Evolutionary conservation across 768 basidiomycete species (phyloP), one percentile per base, ranked within the genome.

Genomic region (Tylopilus balloui): DNA sequence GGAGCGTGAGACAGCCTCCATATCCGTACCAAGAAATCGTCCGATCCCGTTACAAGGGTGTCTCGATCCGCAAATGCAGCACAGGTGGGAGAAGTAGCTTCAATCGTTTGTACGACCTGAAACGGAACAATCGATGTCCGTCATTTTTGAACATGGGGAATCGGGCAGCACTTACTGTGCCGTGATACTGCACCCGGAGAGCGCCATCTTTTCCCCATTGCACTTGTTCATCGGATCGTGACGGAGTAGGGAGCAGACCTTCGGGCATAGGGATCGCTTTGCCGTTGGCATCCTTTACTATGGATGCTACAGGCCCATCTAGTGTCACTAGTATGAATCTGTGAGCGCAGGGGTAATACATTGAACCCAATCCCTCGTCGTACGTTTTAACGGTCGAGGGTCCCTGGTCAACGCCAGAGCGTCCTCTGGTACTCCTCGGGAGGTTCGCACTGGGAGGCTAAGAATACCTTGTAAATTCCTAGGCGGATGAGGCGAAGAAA

Each of bases 401-500:
- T 74, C 80, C 59, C 86, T 86, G 0, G 71, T 62, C 21, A 92
- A 73, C 19, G 86, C 68, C 45, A 87, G 79, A 12, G 83, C 80
- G 62, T 95, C 89, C 65, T 96, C 93, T 48, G 86, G 86, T 25
- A 95, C 74, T 3, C 93, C 93, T 54, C 86, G 83, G 8, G 83
- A 67, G 2, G 73, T 73, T 3, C 84, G 85, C 4, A 85, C 66
- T 0, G 93, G 89, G 14, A 96, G 74, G 20, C 80, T 83, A 3
- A 78, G 73, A n/a, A 80, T 65, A 0, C 91, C 90, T 42, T 86
- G 78, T 62, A 84, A 75, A 53, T 83, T 80, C 25, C 92, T 78
- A 23, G 74, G 69, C 0, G 92, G 91, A 73, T 96, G 94, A 3
- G 88, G 78, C 0, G 70, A 58, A 8, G 68, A 75, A 67, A 96